Evolutionary conservation across 2,329 filamentous ascomycete species (phyloP).

Genomic region (Diaporthe sp.): DNA sequence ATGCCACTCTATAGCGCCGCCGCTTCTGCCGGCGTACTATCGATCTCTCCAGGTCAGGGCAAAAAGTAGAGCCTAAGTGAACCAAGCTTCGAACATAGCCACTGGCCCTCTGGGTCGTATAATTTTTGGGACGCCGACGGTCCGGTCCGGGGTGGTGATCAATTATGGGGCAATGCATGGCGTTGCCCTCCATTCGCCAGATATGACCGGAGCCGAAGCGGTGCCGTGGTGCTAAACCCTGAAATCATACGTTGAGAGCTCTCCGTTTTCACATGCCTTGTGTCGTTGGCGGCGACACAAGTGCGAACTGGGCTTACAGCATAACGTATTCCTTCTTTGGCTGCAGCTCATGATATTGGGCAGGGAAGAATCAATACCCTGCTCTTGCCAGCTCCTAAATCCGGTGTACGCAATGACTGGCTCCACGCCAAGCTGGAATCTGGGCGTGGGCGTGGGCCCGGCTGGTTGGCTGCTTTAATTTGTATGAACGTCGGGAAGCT

Average conservation of each 20-base stretch:
- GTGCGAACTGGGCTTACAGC: neutral
- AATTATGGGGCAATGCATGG: neutral
- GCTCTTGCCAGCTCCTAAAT: neutral
- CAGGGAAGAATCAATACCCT: neutral
- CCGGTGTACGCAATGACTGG: neutral
- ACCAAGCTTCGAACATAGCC: neutral
- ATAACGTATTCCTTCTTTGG: neutral
- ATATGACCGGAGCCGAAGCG: neutral
- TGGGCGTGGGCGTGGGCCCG: neutral
- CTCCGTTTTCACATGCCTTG: neutral
- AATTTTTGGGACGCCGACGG: neutral
- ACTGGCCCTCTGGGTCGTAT: too few species aligned
- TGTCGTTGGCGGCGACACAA: neutral
- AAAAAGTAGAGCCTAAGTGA: too few species aligned
- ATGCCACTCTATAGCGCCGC: too few species aligned
- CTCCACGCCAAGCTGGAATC: neutral
- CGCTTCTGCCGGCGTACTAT: too few species aligned
- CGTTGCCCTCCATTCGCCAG: neutral
- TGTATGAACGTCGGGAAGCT: neutral
- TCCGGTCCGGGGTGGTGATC: neutral
- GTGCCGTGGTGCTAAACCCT: neutral
- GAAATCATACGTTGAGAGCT: neutral
- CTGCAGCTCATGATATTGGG: neutral
- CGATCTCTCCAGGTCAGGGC: too few species aligned
- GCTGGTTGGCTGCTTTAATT: neutral